phyloP scores from a whole-genome alignment of 345 rosid species.

The Salix udensis region DNA sequence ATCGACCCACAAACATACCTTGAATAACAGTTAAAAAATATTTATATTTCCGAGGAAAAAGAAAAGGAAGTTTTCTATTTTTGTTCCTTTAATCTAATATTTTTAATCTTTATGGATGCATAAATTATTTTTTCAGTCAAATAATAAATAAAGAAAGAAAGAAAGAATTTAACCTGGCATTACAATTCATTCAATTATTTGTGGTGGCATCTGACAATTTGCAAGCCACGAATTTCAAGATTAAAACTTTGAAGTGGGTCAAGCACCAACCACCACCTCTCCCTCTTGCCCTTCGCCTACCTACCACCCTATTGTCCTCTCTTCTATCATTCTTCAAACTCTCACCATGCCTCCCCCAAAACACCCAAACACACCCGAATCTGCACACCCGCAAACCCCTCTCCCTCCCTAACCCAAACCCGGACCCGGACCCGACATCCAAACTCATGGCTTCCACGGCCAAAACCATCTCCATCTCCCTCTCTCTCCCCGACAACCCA shows the following conservation, averaged over 20 bases:
- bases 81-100: no score
- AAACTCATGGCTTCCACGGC: slow-evolving; percentile 51
- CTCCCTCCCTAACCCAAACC: slow-evolving; percentile 5
- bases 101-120: no score
- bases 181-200: no score
- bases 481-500: slow-evolving; percentile 35
- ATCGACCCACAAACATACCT: no score
- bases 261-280: slow-evolving; percentile 8
- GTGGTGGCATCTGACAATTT: no score
- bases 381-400: background rate
- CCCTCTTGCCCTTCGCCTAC: slow-evolving; percentile 4
- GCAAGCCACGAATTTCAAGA: no score
- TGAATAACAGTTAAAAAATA: no score
- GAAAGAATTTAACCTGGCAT: no score
- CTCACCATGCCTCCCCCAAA: slow-evolving; percentile 13
- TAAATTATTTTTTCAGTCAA: no score
- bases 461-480: slow-evolving; percentile 46
- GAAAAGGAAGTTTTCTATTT: no score
- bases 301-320: background rate
- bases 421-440: slow-evolving; percentile 8
- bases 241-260: background rate
- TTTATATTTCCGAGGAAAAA: no score
- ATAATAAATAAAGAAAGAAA: no score
- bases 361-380: slow-evolving; percentile 19
- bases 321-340: slow-evolving; percentile 11